A percentile compares a stretch with the other conserved stretches of the same genome.
These are phyloP conservation scores for Serendipita sp. DNA, from an alignment of 768 basidiomycete genomes.

Conservation along the genomic window DNA sequence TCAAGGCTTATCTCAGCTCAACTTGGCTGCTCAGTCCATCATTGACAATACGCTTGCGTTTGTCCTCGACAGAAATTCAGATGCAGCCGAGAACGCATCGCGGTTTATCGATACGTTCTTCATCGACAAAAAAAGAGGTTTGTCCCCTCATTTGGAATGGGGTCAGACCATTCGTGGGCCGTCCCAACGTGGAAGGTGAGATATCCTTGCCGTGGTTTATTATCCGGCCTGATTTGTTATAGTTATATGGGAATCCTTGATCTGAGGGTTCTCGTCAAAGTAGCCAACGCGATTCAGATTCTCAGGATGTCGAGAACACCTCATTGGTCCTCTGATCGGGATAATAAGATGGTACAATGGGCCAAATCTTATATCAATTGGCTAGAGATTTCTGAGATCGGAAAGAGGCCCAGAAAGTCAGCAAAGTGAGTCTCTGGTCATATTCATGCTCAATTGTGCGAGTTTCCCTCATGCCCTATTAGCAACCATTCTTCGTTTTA, in stretches of 20 bases:
- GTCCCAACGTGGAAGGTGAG: slow-evolving; percentile 24
- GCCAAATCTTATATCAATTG: slow-evolving; percentile 29
- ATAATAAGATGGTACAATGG: slow-evolving; percentile 33
- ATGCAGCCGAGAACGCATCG: slow-evolving; percentile 31
- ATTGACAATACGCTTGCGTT: slow-evolving; percentile 33
- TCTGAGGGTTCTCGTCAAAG: slow-evolving; percentile 39
- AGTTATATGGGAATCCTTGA: slow-evolving; percentile 42
- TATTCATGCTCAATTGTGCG: neutral
- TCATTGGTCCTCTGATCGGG: slow-evolving; percentile 39
- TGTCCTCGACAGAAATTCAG: slow-evolving; percentile 20
- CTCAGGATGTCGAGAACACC: slow-evolving; percentile 30
- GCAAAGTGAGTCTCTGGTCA: slow-evolving; percentile 29
- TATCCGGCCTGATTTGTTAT: too few species aligned
- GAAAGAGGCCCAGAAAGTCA: slow-evolving; percentile 25
- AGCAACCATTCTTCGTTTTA: slow-evolving; percentile 58
- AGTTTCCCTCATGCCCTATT: neutral
- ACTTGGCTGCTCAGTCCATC: slow-evolving; percentile 27
- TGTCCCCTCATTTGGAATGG: slow-evolving; percentile 41
- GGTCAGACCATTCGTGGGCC: slow-evolving; percentile 41
- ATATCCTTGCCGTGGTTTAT: too few species aligned
- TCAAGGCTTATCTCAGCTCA: slow-evolving; percentile 28
- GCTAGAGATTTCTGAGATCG: slow-evolving; percentile 34
- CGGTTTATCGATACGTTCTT: slow-evolving; percentile 36
- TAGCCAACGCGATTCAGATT: slow-evolving; percentile 31
- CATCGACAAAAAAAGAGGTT: slow-evolving; percentile 26